Conservation (phyloP, 2,329 filamentous ascomycete species). For the Aschersonia sp. region DNA sequence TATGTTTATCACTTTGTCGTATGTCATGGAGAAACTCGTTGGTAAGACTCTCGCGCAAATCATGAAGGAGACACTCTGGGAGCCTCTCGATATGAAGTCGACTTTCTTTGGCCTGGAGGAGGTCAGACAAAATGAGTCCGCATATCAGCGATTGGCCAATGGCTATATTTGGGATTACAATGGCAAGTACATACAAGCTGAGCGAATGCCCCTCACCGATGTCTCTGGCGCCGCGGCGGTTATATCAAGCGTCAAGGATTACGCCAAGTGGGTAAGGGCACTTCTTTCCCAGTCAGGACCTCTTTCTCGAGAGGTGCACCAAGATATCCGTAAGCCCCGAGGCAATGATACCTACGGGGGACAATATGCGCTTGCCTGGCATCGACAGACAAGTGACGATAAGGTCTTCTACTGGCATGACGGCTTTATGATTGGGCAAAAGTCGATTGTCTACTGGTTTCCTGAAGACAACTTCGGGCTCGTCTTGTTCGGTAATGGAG, state of each 20-base stretch:
- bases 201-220: slow-evolving; percentile 11
- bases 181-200: slow-evolving; percentile 10
- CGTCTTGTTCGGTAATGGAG: slow-evolving; percentile 23
- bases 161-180: slow-evolving; percentile 26
- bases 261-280: slow-evolving; percentile 33
- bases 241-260: slow-evolving; percentile 34
- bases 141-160: slow-evolving; percentile 19
- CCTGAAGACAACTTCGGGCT: slow-evolving; percentile 16
- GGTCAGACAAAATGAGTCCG: slow-evolving; percentile 8
- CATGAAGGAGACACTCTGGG: slow-evolving; percentile 12
- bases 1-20: slow-evolving; percentile 29
- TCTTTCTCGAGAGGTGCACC: slow-evolving; percentile 11
- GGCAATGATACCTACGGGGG: accelerated
- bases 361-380: not conserved
- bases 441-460: slow-evolving; percentile 16
- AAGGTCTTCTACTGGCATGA: slow-evolving; percentile 15
- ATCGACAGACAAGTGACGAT: slow-evolving; percentile 3
- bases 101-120: slow-evolving; percentile 20
- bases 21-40: slow-evolving; percentile 28
- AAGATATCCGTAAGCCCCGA: slow-evolving; percentile 9
- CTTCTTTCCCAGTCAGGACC: slow-evolving; percentile 20
- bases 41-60: slow-evolving; percentile 22
- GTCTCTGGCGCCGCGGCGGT: slow-evolving; percentile 24
- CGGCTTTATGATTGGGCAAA: slow-evolving; percentile 14
- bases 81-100: slow-evolving; percentile 7